Conservation (phyloP, 140 eudicot species). For the Anethum foeniculum region DNA sequence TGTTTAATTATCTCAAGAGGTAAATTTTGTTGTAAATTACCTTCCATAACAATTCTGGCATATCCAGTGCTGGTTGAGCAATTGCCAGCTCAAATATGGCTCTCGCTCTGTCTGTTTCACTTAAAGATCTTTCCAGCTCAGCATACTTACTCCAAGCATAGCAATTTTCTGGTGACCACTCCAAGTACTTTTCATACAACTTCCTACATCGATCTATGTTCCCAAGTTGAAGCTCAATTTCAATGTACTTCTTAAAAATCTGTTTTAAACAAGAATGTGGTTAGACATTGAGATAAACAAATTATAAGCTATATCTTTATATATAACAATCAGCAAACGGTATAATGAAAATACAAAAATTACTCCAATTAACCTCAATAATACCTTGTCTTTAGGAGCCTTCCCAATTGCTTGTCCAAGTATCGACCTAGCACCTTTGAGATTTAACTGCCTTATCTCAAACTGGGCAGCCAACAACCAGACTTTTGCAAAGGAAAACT, state of each 20-base stretch:
- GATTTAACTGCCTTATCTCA: slow-evolving; percentile 78
- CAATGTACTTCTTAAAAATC: slow-evolving; percentile 94
- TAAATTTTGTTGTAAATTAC: slow-evolving; percentile 24
- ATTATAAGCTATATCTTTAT: neutral
- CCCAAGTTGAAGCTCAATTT: slow-evolving; percentile 87
- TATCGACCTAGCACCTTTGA: slow-evolving; percentile 55
- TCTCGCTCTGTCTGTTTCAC: slow-evolving; percentile 89
- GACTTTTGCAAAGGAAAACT: slow-evolving; percentile 82
- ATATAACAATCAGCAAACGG: neutral
- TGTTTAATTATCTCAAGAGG: slow-evolving; percentile 4
- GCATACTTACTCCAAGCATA: slow-evolving; percentile 91
- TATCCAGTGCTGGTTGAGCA: slow-evolving; percentile 90
- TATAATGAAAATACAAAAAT: neutral
- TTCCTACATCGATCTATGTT: slow-evolving; percentile 85
- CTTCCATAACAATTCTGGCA: slow-evolving; percentile 96
- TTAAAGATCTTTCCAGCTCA: slow-evolving; percentile 72
- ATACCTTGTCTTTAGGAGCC: slow-evolving; percentile 92
- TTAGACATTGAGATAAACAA: neutral
- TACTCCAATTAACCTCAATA: neutral
- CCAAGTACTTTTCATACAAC: slow-evolving; percentile 77
- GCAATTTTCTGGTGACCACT: slow-evolving; percentile 94
- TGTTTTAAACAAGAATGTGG: slow-evolving; percentile 24
- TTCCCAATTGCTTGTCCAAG: slow-evolving; percentile 89
- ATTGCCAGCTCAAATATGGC: slow-evolving; percentile 93
- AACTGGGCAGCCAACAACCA: slow-evolving; percentile 96